These are phyloP conservation scores for Lophium mytilinum DNA, from an alignment of 495 filamentous ascomycete genomes.

Conservation along the genomic window DNA sequence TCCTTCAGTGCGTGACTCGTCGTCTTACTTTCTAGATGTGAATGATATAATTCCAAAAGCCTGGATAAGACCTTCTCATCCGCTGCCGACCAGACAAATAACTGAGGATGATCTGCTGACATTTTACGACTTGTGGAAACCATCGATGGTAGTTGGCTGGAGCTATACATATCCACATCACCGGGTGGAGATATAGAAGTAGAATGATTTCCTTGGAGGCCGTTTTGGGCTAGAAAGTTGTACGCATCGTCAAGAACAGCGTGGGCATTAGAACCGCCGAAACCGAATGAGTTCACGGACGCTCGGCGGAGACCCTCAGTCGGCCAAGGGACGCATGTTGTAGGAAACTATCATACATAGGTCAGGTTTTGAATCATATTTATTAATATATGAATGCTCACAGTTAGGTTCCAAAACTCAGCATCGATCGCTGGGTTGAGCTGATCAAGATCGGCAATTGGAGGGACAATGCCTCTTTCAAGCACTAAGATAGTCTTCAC, in stretches of 20 bases:
- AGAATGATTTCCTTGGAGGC: too few species aligned
- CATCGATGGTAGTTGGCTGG: neutral
- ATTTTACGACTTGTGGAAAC: neutral
- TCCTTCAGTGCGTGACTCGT: neutral
- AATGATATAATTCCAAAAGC: neutral
- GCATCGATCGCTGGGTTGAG: constrained; percentile 26
- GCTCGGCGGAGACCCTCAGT: constrained; percentile 4
- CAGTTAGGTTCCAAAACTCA: constrained; percentile 4
- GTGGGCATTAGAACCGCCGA: constrained; percentile 15
- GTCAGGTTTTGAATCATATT: too few species aligned
- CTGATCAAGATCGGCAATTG: constrained; percentile 30
- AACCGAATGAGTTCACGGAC: constrained; percentile 34
- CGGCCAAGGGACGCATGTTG: constrained; percentile 31
- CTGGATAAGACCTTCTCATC: neutral
- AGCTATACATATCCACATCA: too few species aligned
- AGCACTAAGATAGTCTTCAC: constrained; percentile 33
- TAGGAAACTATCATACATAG: constrained; percentile 1
- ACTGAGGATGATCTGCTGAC: neutral
- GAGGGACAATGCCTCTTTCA: constrained; percentile 31
- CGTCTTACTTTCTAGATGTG: neutral
- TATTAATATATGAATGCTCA: too few species aligned
- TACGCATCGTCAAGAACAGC: constrained; percentile 8
- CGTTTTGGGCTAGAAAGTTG: neutral
- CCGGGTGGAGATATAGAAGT: too few species aligned
- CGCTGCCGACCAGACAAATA: neutral